Evolutionary conservation across 164 flowering plant species (phyloP).

Genomic region (Nymphaea thermarum): DNA sequence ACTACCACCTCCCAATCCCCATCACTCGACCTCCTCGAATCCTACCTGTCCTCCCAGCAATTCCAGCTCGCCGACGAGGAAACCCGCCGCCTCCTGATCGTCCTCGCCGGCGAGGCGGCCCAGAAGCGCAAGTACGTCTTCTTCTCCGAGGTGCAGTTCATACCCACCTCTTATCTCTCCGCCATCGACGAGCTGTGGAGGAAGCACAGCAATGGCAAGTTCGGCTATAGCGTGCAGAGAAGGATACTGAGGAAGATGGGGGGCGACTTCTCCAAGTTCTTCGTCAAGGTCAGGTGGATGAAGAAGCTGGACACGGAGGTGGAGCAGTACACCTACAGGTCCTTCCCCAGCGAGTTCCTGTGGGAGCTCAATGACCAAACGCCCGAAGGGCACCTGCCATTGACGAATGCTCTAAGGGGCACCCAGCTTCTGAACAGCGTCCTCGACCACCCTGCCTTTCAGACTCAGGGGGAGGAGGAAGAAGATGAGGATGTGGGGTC

Average conservation of each 20-base stretch:
- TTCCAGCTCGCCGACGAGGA: slow-evolving; percentile 84
- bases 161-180: slow-evolving; percentile 38
- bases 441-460: slow-evolving; percentile 69
- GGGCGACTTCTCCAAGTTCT: slow-evolving; percentile 63
- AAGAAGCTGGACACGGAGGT: slow-evolving; percentile 88
- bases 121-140: slow-evolving; percentile 75
- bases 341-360: slow-evolving; percentile 74
- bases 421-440: slow-evolving; percentile 59
- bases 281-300: slow-evolving; percentile 89
- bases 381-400: slow-evolving; percentile 79
- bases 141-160: slow-evolving; percentile 93
- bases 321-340: slow-evolving; percentile 72
- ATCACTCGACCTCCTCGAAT: slow-evolving; percentile 33
- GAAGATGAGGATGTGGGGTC: slow-evolving; percentile 13
- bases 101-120: slow-evolving; percentile 72
- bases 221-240: slow-evolving; percentile 86
- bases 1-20: slow-evolving; percentile 10
- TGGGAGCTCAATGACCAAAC: slow-evolving; percentile 74
- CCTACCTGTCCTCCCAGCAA: slow-evolving; percentile 38
- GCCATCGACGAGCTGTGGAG: slow-evolving; percentile 72
- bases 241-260: slow-evolving; percentile 46
- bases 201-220: slow-evolving; percentile 41
- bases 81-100: slow-evolving; percentile 81
- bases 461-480: slow-evolving; percentile 19
- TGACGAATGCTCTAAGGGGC: slow-evolving; percentile 92